Evolutionary conservation across 2,329 filamentous ascomycete genomes (phyloP).

Genomic region (Penicillium sp.): DNA sequence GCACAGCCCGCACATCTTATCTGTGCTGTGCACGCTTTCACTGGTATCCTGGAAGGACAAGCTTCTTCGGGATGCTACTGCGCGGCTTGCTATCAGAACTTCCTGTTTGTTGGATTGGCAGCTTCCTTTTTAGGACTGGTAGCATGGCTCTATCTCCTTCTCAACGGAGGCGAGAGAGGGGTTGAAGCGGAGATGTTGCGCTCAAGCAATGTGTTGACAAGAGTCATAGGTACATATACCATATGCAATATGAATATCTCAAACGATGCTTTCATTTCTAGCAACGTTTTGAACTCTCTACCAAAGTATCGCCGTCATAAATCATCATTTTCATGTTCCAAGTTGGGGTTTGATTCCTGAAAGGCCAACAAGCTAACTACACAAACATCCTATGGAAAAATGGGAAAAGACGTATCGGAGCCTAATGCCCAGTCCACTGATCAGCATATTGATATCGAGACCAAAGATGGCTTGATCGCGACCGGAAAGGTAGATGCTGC

Average conservation of each 20-base stretch:
- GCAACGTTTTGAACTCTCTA: not conserved
- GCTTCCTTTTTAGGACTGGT: not conserved
- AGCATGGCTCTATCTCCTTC: not conserved
- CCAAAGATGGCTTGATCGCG: conserved; percentile 15
- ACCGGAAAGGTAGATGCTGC: conserved; percentile 38
- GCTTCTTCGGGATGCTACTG: not conserved
- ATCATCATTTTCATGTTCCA: too few species aligned
- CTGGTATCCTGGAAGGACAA: not conserved
- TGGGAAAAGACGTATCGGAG: not conserved
- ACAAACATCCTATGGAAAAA: not conserved
- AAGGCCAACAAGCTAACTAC: too few species aligned
- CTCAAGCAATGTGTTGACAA: not conserved
- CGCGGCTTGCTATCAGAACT: not conserved
- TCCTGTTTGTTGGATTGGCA: not conserved
- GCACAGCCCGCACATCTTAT: not conserved
- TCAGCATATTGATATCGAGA: conserved; percentile 14
- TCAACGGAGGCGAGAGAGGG: not conserved
- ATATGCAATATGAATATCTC: not conserved
- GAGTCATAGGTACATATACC: not conserved
- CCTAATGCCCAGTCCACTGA: not conserved
- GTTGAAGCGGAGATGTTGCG: not conserved
- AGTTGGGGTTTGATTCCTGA: too few species aligned
- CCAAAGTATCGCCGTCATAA: too few species aligned
- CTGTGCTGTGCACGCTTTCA: not conserved
- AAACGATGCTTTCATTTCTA: not conserved